These are phyloP conservation scores for Daphne laureola DNA, from an alignment of 441 rosid species.

Conservation along the genomic window DNA sequence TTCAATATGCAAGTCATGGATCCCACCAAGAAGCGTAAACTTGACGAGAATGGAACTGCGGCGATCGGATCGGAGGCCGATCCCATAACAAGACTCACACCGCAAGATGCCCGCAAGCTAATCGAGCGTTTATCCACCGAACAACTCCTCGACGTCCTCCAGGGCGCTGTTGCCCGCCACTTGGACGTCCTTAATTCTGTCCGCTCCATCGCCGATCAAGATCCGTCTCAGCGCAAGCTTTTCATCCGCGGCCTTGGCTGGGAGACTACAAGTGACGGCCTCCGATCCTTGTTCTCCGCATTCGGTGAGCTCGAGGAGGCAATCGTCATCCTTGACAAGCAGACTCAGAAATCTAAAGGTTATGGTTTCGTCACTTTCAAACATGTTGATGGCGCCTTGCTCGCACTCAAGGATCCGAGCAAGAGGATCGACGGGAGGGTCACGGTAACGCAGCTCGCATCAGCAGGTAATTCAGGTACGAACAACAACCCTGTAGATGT, in stretches of 20 bases:
- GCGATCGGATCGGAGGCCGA: constrained; percentile 8
- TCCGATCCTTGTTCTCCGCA: constrained; percentile 51
- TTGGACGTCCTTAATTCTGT: constrained; percentile 53
- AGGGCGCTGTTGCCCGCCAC: constrained; percentile 50
- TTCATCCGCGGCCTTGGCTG: constrained; percentile 87
- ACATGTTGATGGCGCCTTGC: constrained; percentile 74
- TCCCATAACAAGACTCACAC: constrained; percentile 27
- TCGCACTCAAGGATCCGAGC: constrained; percentile 80
- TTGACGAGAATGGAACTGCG: constrained; percentile 55
- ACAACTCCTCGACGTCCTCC: constrained; percentile 71
- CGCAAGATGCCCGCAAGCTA: constrained; percentile 59
- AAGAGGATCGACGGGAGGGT: constrained; percentile 89
- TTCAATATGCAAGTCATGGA: constrained; percentile 35
- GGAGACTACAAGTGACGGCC: constrained; percentile 75
- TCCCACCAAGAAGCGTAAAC: constrained; percentile 61
- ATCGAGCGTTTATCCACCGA: constrained; percentile 62
- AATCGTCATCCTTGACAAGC: constrained; percentile 74
- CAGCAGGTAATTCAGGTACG: constrained; percentile 58
- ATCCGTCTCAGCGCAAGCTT: constrained; percentile 72
- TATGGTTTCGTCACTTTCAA: constrained; percentile 78
- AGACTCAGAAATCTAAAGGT: constrained; percentile 77
- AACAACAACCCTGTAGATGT: constrained; percentile 31
- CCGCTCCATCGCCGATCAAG: constrained; percentile 58
- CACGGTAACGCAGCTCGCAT: constrained; percentile 81
- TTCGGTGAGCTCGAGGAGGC: constrained; percentile 89